Percentiles rank a stretch among this genome's conserved stretches.
phyloP scores from a whole-genome alignment of 495 filamentous ascomycete species.

The Penicillium coprophilum region DNA sequence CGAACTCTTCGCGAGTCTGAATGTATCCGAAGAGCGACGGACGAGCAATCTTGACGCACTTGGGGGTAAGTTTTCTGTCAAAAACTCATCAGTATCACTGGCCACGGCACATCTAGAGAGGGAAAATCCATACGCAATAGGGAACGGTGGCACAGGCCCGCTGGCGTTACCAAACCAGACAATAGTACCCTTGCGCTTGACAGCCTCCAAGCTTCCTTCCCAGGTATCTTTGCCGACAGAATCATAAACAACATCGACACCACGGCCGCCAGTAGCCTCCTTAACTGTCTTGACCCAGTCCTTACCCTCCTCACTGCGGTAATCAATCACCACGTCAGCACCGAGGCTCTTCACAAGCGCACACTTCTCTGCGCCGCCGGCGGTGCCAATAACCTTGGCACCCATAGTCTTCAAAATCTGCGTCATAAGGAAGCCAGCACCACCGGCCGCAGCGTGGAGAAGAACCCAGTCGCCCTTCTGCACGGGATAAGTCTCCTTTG shows the following conservation, averaged over 20 bases:
- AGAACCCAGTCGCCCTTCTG: slow-evolving; percentile 80
- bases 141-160: slow-evolving; percentile 75
- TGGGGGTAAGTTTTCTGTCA: slow-evolving; percentile 57
- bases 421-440: slow-evolving; percentile 74
- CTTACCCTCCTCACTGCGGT: slow-evolving; percentile 61
- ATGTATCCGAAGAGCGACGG: slow-evolving; percentile 77
- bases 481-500: slow-evolving; percentile 73
- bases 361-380: slow-evolving; percentile 70
- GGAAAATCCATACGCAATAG: slow-evolving; percentile 50
- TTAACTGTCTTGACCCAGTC: slow-evolving; percentile 64
- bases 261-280: slow-evolving; percentile 68
- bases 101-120: neutral
- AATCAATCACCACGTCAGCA: slow-evolving; percentile 73
- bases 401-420: slow-evolving; percentile 74
- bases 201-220: slow-evolving; percentile 73
- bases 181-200: slow-evolving; percentile 81
- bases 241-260: slow-evolving; percentile 83
- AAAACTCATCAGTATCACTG: slow-evolving; percentile 5
- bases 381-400: slow-evolving; percentile 81
- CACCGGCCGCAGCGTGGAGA: slow-evolving; percentile 88
- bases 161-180: slow-evolving; percentile 87
- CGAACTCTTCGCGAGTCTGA: slow-evolving; percentile 71
- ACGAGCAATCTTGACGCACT: slow-evolving; percentile 78
- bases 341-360: slow-evolving; percentile 65
- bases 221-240: slow-evolving; percentile 87